Evolutionary conservation across 257 asterid species (phyloP), one percentile per base, ranked within the genome.

Genomic region (Mentha longifolia): DNA sequence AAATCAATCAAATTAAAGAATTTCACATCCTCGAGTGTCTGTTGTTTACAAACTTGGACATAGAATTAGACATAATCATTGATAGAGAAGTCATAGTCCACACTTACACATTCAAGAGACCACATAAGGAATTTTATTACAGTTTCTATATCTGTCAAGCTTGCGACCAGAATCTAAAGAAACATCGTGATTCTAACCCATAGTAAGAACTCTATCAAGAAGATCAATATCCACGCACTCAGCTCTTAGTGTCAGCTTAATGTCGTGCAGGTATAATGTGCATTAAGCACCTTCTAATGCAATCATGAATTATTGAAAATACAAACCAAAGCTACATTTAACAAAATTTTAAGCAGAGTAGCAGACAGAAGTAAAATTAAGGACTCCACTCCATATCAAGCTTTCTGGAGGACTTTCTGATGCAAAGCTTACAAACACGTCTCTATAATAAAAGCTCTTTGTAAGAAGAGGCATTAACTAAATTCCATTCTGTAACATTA

Each of bases 1-100:
- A 43, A 42, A 56, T 46, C 46, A 30, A 74, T 65, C 55, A 43
- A 56, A 74, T 56, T 46, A 52, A 47, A 45, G 22, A 56, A 45
- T 55, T 56, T 33, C 59, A 66, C 20, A 15, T 28, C 45, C 6
- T 6, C 42, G 10, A 45, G 12, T 15, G 50, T 55, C 8, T 31
- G 33, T 28, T 12, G 25, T 17, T 57, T 72, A 54, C 22, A 9
- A 65, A 74, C 7, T 49, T 67, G 33, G 5, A 59, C 46, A 17
- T 31, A 33, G 28, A 56, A 56, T 19, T 33, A 74, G 51, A 49
- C 30, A 57, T 25, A 14, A 16, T 6, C 31, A 19, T 30, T 33
- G 42, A 46, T 49, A 39, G 10, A 46, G 8, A 58, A 25, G 73
- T 41, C 22, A 30, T 52, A 54, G 37, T 52, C 47, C 33, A 54